These are phyloP conservation scores for Pilaira anomala DNA, from an alignment of 192 early-diverging fungal genomes.

Conservation along the genomic window DNA sequence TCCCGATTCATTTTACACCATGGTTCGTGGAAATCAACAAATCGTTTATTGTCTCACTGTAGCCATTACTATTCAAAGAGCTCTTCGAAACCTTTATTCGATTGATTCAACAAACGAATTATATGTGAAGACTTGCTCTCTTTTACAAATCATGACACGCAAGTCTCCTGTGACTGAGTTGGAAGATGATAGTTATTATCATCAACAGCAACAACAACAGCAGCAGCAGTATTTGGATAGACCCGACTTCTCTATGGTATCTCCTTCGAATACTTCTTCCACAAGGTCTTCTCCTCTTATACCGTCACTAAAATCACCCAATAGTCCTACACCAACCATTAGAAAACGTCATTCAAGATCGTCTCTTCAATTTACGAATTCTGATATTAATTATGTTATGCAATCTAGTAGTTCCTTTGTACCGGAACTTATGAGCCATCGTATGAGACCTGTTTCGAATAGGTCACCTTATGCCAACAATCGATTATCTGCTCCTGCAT, in stretches of 20 bases:
- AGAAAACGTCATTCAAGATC: slow-evolving; percentile 9
- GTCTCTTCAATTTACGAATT: not conserved
- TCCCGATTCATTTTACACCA: slow-evolving; percentile 1
- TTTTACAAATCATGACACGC: not conserved
- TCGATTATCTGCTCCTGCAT: slow-evolving; percentile 18
- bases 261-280: slow-evolving; percentile 12
- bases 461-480: slow-evolving; percentile 12
- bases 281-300: slow-evolving; percentile 12
- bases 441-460: not conserved
- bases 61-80: slow-evolving; percentile 23
- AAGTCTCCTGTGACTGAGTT: slow-evolving; percentile 12
- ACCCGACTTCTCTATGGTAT: not conserved
- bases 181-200: not conserved
- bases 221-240: too few species aligned
- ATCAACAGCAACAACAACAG: too few species aligned
- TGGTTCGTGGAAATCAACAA: slow-evolving; percentile 28
- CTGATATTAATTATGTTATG: not conserved
- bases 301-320: slow-evolving; percentile 3
- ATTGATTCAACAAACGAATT: not conserved
- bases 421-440: slow-evolving; percentile 5
- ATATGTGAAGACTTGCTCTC: not conserved
- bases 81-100: not conserved
- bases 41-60: slow-evolving; percentile 29
- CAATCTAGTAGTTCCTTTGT: slow-evolving; percentile 9
- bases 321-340: not conserved